Evolutionary conservation across 75 land plant genomes (phyloP).

Genomic region (Cunninghamia lanceolata): DNA sequence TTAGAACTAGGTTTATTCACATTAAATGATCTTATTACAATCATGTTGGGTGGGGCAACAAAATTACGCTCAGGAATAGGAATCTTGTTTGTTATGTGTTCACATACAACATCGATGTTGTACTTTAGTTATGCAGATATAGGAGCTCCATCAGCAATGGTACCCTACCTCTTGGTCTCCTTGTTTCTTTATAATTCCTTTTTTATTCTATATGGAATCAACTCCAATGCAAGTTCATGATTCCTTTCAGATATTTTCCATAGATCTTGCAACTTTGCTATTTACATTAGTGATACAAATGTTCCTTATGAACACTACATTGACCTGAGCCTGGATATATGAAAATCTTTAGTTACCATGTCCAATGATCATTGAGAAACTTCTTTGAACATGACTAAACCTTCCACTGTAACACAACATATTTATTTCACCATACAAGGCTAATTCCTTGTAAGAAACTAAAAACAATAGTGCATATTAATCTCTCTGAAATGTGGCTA

Average conservation of each 20-base stretch:
- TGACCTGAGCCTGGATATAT: background rate
- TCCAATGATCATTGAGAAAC: background rate
- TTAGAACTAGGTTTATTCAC: too few relatives aligned
- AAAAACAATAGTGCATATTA: background rate
- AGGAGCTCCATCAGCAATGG: too few relatives aligned
- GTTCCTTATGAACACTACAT: too few relatives aligned
- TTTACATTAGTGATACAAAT: background rate
- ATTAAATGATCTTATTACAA: too few relatives aligned
- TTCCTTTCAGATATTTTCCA: background rate
- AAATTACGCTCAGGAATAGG: too few relatives aligned
- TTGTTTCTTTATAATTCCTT: background rate
- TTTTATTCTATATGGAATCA: background rate
- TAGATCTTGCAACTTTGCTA: background rate
- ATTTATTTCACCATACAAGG: background rate
- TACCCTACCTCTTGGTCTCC: too few relatives aligned
- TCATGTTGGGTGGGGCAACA: too few relatives aligned
- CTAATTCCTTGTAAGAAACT: background rate
- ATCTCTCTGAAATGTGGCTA: background rate
- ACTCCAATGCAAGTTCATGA: background rate
- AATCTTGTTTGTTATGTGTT: too few relatives aligned
- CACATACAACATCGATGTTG: too few relatives aligned
- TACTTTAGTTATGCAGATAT: too few relatives aligned
- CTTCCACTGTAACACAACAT: background rate
- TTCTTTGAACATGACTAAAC: background rate
- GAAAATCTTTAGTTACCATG: background rate